Evolutionary conservation across 1,284 basidiomycete genomes (phyloP).

Genomic region (Pseudozyma sp.): DNA sequence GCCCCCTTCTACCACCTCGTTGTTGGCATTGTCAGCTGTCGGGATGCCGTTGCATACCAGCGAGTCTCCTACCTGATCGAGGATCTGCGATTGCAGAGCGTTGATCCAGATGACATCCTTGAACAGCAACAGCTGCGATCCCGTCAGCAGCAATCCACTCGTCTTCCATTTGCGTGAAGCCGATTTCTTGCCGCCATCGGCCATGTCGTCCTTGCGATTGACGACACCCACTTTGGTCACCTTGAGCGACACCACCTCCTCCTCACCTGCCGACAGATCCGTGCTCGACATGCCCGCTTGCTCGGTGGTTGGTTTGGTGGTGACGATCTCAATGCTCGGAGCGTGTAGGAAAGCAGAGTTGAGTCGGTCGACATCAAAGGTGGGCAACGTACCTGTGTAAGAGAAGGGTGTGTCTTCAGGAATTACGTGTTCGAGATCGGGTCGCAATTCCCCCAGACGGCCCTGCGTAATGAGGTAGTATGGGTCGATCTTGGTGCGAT

Average conservation of each 20-base stretch:
- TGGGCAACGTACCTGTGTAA: conserved; percentile 42
- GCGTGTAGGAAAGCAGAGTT: conserved; percentile 53
- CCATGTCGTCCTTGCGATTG: conserved; percentile 79
- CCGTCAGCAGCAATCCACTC: conserved; percentile 87
- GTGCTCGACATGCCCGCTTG: conserved; percentile 16
- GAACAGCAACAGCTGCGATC: conserved; percentile 90
- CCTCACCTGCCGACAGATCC: conserved; percentile 11
- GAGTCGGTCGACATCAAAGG: conserved; percentile 47
- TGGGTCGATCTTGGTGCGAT: conserved; percentile 81
- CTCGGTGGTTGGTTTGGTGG: conserved; percentile 28
- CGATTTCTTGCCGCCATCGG: conserved; percentile 81
- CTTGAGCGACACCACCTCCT: conserved; percentile 73
- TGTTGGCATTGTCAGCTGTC: conserved; percentile 6
- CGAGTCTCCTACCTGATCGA: conserved; percentile 60
- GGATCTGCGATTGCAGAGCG: conserved; percentile 74
- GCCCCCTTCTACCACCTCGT: conserved; percentile 40
- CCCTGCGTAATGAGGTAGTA: conserved; percentile 88
- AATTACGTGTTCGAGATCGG: conserved; percentile 57
- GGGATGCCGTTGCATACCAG: conserved; percentile 47
- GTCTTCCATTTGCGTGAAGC: conserved; percentile 86
- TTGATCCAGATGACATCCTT: conserved; percentile 81
- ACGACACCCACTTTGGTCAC: conserved; percentile 86
- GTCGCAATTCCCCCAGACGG: conserved; percentile 77
- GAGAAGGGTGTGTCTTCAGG: conserved; percentile 58
- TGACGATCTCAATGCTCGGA: conserved; percentile 63